Evolutionary conservation across 2,329 filamentous ascomycete species (phyloP).

Genomic region (Kalaharituber pfeilii): DNA sequence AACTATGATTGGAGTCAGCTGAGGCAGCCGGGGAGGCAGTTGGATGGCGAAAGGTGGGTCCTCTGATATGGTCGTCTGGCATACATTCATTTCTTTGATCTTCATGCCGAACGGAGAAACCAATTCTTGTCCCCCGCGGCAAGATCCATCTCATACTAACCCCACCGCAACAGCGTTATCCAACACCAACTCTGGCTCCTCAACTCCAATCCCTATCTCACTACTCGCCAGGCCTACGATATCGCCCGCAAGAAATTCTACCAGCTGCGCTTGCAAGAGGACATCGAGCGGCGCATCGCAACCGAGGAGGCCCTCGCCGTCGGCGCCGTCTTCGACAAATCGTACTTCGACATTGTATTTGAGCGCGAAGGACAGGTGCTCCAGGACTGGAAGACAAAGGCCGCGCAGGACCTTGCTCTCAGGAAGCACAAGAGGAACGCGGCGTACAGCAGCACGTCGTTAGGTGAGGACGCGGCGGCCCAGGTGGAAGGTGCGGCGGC

Average conservation of each 20-base stretch:
- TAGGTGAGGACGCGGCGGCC: background rate
- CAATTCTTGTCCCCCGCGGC: background rate
- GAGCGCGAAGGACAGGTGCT: conserved; percentile 62
- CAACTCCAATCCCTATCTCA: conserved; percentile 41
- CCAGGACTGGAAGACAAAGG: conserved; percentile 76
- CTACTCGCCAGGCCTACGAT: conserved; percentile 61
- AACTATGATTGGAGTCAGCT: conserved; percentile 64
- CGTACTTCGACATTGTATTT: conserved; percentile 58
- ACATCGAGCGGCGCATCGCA: conserved; percentile 66
- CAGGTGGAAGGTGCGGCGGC: background rate
- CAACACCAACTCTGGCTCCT: conserved; percentile 83
- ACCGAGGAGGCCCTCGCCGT: conserved; percentile 71
- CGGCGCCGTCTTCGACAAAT: conserved; percentile 76
- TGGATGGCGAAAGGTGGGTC: conserved; percentile 69
- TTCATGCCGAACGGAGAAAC: too few relatives aligned
- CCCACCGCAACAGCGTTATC: conserved; percentile 48
- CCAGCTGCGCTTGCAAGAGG: conserved; percentile 58
- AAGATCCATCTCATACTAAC: background rate
- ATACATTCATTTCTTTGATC: too few relatives aligned
- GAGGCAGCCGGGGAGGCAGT: conserved; percentile 52
- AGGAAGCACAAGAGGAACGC: background rate
- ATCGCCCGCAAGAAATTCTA: conserved; percentile 81
- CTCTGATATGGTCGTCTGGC: background rate
- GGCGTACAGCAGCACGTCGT: background rate
- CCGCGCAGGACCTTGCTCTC: conserved; percentile 25